Percentiles rank a stretch among this genome's conserved stretches.
These are phyloP conservation scores for Castanospermum australe DNA, from an alignment of 306 rosid genomes.

Conservation along the genomic window DNA sequence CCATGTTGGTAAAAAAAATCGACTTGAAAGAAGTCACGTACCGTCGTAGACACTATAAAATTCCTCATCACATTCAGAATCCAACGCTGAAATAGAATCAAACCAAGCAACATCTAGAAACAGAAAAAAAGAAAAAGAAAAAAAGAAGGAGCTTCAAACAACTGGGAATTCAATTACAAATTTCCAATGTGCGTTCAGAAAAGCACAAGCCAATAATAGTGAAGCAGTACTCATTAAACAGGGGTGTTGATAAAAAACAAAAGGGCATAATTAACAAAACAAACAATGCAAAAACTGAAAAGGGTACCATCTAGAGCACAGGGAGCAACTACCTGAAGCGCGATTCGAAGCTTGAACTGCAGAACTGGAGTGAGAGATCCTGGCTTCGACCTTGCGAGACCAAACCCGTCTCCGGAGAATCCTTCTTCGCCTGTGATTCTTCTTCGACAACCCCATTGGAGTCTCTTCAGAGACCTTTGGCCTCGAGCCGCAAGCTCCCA, in stretches of 20 bases:
- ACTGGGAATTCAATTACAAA: background rate
- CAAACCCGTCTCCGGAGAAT: slow-evolving; percentile 52
- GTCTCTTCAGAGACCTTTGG: slow-evolving; percentile 51
- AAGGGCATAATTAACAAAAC: background rate
- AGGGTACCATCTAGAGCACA: background rate
- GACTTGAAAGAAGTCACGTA: slow-evolving; percentile 20
- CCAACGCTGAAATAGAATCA: slow-evolving; percentile 78
- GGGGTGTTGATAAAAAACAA: background rate
- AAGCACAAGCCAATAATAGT: background rate
- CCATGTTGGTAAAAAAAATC: background rate
- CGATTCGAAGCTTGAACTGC: slow-evolving; percentile 52
- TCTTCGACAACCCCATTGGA: slow-evolving; percentile 32
- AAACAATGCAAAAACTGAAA: background rate
- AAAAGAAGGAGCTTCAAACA: slow-evolving; percentile 11
- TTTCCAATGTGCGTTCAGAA: background rate
- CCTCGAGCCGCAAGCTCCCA: slow-evolving; percentile 81
- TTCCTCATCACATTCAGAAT: slow-evolving; percentile 90
- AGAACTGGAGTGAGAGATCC: slow-evolving; percentile 39
- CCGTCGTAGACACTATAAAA: slow-evolving; percentile 86
- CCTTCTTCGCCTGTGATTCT: slow-evolving; percentile 48
- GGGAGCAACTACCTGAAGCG: slow-evolving; percentile 23
- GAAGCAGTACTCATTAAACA: background rate
- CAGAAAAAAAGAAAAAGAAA: no score
- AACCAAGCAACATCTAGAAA: slow-evolving; percentile 69
- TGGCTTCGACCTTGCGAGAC: slow-evolving; percentile 47